These are phyloP conservation scores for Vachellia pachyceras DNA, from an alignment of 306 rosid genomes.

Conservation along the genomic window DNA sequence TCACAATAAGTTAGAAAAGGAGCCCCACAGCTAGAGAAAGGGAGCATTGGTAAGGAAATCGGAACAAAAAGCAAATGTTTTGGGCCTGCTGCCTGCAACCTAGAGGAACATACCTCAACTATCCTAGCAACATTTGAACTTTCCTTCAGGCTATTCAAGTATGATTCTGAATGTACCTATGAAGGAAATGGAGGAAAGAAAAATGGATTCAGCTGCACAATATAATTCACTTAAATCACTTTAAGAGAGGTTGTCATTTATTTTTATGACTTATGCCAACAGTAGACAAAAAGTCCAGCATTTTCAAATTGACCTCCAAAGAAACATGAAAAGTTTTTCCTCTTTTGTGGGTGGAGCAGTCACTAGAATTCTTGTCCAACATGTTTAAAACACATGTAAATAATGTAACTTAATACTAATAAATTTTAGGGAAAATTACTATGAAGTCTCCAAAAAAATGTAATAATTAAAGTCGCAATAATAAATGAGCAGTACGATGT, in stretches of 20 bases:
- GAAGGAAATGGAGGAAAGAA: constrained; percentile 38
- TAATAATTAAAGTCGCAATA: too few relatives aligned
- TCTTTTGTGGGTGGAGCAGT: not conserved
- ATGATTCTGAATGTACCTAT: constrained; percentile 86
- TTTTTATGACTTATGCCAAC: not conserved
- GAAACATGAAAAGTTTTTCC: not conserved
- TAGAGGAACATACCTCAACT: constrained; percentile 64
- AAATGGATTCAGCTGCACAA: constrained; percentile 29
- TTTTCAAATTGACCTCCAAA: constrained; percentile 15
- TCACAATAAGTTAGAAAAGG: constrained; percentile 7
- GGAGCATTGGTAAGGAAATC: not conserved
- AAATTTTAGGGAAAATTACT: too few relatives aligned
- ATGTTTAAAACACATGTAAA: not conserved
- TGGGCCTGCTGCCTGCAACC: constrained; percentile 13
- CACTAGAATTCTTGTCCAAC: constrained; percentile 3
- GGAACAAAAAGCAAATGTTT: constrained; percentile 11
- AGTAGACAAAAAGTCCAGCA: constrained; percentile 18
- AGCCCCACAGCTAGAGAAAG: constrained; percentile 3
- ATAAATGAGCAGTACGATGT: too few relatives aligned
- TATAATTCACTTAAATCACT: constrained; percentile 5
- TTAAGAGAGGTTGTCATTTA: constrained; percentile 17
- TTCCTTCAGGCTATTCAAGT: constrained; percentile 72
- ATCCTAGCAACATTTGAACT: constrained; percentile 81
- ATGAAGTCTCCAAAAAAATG: too few relatives aligned
- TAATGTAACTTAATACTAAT: not conserved